Evolutionary conservation across 345 rosid species (phyloP).

Genomic region (Mercurialis annua): DNA sequence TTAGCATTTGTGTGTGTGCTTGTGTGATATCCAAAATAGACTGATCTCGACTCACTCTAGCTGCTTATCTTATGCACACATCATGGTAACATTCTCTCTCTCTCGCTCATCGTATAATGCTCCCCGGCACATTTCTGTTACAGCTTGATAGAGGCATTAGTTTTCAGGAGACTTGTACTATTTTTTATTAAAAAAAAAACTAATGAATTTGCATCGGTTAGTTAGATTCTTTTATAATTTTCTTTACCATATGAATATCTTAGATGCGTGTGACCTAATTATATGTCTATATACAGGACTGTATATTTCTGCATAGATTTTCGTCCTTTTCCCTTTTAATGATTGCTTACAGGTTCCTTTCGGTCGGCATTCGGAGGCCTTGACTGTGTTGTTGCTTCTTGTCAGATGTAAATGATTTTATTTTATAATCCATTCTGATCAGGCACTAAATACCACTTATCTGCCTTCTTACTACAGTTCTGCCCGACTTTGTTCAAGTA

Average conservation of each 20-base stretch:
- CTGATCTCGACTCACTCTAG: background rate
- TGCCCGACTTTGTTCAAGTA: slow-evolving; percentile 83
- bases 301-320: background rate
- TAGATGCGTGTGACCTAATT: background rate
- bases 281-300: background rate
- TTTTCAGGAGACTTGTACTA: too few relatives aligned
- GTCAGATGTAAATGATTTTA: background rate
- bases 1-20: background rate
- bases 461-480: slow-evolving; percentile 47
- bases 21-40: background rate
- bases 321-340: background rate
- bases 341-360: background rate
- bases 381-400: background rate
- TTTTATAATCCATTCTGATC: background rate
- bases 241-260: background rate
- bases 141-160: slow-evolving; percentile 3
- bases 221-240: background rate
- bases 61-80: background rate
- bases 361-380: background rate
- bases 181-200: too few relatives aligned
- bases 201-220: too few relatives aligned
- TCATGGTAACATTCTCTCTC: background rate
- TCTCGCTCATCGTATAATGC: background rate
- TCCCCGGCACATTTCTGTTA: background rate
- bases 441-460: background rate